Percentiles rank a stretch among this genome's conserved stretches.
Evolutionary conservation across 177 flowering plant species (phyloP).

Genomic region (Vitis hybrid): DNA sequence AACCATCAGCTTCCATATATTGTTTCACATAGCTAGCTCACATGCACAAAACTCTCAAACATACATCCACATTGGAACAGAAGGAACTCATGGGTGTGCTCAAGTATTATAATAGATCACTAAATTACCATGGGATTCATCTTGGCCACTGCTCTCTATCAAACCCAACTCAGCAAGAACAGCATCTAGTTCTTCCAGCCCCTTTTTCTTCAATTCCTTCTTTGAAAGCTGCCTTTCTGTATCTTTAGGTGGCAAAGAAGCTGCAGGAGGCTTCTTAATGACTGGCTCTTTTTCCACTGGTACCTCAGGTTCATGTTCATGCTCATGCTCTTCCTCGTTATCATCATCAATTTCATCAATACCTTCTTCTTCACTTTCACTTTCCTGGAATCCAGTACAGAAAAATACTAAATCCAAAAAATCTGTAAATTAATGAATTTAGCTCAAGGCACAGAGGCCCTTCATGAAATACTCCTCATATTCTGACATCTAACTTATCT

Average conservation of each 20-base stretch:
- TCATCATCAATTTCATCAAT: slow-evolving; percentile 75
- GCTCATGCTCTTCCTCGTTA: slow-evolving; percentile 70
- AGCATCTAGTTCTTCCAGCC: slow-evolving; percentile 81
- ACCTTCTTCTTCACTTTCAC: slow-evolving; percentile 74
- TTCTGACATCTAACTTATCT: no score
- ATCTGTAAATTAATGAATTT: background rate
- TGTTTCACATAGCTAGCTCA: background rate
- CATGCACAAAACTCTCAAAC: background rate
- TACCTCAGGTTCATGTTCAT: slow-evolving; percentile 57
- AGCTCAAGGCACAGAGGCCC: background rate
- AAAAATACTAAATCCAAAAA: background rate
- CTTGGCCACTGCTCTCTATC: slow-evolving; percentile 37
- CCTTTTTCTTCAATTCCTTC: slow-evolving; percentile 85
- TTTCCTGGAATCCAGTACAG: slow-evolving; percentile 46
- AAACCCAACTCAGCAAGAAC: slow-evolving; percentile 73
- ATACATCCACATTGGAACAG: background rate
- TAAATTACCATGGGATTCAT: slow-evolving; percentile 42
- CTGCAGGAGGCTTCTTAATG: slow-evolving; percentile 39
- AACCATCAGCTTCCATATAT: background rate
- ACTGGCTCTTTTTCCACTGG: slow-evolving; percentile 36
- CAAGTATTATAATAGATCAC: background rate
- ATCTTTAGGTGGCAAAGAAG: slow-evolving; percentile 51
- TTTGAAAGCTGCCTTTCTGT: slow-evolving; percentile 88
- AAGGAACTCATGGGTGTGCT: background rate
- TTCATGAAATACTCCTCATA: background rate